These are phyloP conservation scores for Symbiodinium pilosum DNA, from an alignment of 73 alveolate genomes.

Conservation along the genomic window DNA sequence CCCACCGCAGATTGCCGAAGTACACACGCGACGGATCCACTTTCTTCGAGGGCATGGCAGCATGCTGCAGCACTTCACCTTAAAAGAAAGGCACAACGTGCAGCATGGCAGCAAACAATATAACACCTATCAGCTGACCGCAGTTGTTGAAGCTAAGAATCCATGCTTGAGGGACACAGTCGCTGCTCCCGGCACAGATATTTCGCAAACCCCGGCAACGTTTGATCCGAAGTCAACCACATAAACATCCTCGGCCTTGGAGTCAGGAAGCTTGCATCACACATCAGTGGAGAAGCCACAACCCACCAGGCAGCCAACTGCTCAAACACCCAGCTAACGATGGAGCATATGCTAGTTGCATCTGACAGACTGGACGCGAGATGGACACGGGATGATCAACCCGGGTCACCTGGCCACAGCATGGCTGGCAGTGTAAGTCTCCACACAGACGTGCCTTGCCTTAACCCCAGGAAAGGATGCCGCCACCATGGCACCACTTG, in stretches of 20 bases:
- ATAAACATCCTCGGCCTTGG: neutral
- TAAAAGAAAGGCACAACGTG: neutral
- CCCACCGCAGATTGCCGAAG: conserved; percentile 25
- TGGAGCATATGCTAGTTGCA: no score
- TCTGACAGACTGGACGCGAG: neutral
- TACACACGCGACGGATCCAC: conserved; percentile 7
- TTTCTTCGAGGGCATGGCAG: neutral
- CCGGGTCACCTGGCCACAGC: neutral
- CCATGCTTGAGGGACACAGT: conserved; percentile 6
- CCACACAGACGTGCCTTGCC: neutral
- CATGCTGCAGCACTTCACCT: conserved; percentile 20
- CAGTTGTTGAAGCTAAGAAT: neutral
- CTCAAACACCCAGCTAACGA: no score
- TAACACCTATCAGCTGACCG: no score
- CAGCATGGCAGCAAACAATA: neutral
- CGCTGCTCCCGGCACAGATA: conserved; percentile 3
- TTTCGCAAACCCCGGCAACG: conserved; percentile 17
- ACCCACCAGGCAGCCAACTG: neutral
- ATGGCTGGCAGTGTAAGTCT: neutral
- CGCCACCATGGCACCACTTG: conserved; percentile 8
- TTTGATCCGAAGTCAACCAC: conserved; percentile 23
- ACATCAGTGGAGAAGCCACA: neutral
- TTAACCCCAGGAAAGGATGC: conserved; percentile 9
- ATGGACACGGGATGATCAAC: neutral
- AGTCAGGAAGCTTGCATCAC: no score